These are phyloP conservation scores for Hymenoscyphus scutula DNA, from an alignment of 2,329 filamentous ascomycete genomes.

Conservation along the genomic window DNA sequence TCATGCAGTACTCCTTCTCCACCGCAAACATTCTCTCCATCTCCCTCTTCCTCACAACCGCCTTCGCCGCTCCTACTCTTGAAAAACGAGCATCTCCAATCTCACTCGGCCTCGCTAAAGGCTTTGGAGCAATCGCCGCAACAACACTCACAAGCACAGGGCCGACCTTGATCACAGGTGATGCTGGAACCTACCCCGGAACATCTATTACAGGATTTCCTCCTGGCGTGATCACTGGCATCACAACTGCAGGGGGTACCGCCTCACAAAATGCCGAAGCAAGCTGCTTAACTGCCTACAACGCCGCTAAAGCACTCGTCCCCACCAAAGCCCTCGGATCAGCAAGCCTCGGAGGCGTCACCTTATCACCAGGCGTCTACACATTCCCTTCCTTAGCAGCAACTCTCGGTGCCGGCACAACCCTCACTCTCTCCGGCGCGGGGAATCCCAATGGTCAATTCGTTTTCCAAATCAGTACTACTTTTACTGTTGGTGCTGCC, in stretches of 20 bases:
- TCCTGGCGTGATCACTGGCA: neutral
- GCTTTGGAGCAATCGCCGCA: neutral
- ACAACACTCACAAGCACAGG: neutral
- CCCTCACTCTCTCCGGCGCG: neutral
- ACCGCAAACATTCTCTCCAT: neutral
- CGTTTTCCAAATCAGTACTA: neutral
- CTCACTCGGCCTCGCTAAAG: neutral
- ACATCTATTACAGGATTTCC: neutral
- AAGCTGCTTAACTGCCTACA: neutral
- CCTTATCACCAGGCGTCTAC: neutral
- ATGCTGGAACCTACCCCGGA: neutral
- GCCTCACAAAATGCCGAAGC: neutral
- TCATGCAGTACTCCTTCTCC: neutral
- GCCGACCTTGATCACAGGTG: neutral
- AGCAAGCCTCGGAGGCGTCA: neutral
- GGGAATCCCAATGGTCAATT: neutral
- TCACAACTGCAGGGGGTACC: neutral
- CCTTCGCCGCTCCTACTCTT: neutral
- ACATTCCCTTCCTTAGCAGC: neutral
- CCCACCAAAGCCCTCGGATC: neutral
- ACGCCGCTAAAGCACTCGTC: neutral
- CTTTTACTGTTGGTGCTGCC: neutral
- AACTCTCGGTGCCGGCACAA: neutral
- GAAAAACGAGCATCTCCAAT: neutral
- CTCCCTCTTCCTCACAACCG: neutral